These are phyloP conservation scores for Sporothrix humicola DNA, from an alignment of 2,329 filamentous ascomycete species.

Conservation along the genomic window DNA sequence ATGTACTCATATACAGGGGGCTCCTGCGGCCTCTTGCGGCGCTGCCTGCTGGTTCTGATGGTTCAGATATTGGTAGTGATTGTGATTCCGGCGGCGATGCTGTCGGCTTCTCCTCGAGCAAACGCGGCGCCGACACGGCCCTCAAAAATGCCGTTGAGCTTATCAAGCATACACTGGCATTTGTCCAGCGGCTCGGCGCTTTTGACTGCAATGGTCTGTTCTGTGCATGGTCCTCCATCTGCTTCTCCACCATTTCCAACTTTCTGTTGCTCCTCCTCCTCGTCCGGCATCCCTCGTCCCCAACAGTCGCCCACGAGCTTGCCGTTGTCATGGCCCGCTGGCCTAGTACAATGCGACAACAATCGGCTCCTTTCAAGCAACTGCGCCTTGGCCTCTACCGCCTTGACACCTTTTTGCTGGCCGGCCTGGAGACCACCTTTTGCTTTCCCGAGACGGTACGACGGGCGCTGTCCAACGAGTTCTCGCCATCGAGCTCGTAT, in stretches of 20 bases:
- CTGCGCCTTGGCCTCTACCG: background rate
- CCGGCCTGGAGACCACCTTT: background rate
- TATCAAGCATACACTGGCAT: background rate
- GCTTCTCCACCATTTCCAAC: conserved; percentile 15
- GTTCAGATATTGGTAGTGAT: background rate
- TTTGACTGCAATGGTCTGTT: conserved; percentile 14
- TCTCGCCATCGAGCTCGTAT: background rate
- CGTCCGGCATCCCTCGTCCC: background rate
- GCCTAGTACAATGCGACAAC: background rate
- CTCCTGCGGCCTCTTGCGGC: conserved; percentile 1
- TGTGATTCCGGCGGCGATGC: too few relatives aligned
- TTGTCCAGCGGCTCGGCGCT: conserved; percentile 5
- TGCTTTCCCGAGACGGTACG: background rate
- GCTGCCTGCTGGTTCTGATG: background rate
- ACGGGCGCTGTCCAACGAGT: background rate
- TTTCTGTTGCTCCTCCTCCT: conserved; percentile 6
- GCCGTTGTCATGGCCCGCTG: conserved; percentile 7
- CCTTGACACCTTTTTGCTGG: conserved; percentile 1
- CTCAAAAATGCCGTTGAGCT: conserved; percentile 4
- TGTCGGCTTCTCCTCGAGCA: background rate
- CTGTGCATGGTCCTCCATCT: background rate
- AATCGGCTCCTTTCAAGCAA: conserved; percentile 8
- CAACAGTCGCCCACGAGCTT: background rate
- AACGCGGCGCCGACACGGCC: background rate
- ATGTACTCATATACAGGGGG: conserved; percentile 2